phyloP scores from a whole-genome alignment of 768 basidiomycete species.

The Kwoniella bestiolae region DNA sequence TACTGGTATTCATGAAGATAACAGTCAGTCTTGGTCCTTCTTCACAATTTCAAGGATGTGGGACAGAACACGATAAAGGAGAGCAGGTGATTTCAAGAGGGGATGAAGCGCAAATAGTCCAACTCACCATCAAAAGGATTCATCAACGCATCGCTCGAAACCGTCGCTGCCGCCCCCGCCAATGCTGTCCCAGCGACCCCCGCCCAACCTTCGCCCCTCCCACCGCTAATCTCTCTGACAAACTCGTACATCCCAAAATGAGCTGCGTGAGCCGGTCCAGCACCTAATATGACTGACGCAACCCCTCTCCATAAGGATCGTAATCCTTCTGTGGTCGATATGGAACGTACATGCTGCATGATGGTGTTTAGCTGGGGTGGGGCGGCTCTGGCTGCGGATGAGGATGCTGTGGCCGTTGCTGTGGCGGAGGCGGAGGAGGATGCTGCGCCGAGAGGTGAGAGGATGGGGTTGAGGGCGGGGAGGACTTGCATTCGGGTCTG shows the following conservation, averaged over 20 bases:
- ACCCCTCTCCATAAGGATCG: slow-evolving; percentile 94
- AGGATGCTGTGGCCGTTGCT: slow-evolving; percentile 16
- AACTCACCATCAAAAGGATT: slow-evolving; percentile 96
- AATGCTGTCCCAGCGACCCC: slow-evolving; percentile 91
- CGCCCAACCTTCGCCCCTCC: slow-evolving; percentile 66
- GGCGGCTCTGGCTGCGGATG: slow-evolving; percentile 12
- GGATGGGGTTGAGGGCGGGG: slow-evolving; percentile 44
- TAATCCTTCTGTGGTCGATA: slow-evolving; percentile 91
- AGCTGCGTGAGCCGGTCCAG: slow-evolving; percentile 96
- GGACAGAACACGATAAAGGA: too few species aligned
- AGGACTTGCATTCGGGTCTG: slow-evolving; percentile 98
- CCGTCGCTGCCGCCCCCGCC: slow-evolving; percentile 92
- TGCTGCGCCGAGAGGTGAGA: slow-evolving; percentile 24
- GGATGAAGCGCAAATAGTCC: neutral
- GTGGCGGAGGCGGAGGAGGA: slow-evolving; percentile 8
- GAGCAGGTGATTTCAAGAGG: too few species aligned
- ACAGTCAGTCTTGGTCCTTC: too few species aligned
- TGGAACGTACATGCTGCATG: slow-evolving; percentile 59
- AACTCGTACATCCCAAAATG: slow-evolving; percentile 97
- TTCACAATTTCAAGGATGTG: too few species aligned
- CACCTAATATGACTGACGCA: slow-evolving; percentile 91
- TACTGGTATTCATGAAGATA: slow-evolving; percentile 68
- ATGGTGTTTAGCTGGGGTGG: slow-evolving; percentile 45
- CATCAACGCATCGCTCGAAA: slow-evolving; percentile 96
- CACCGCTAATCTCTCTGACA: slow-evolving; percentile 89